Conservation (phyloP, 345 rosid genomes). For the Murraya koenigii region DNA sequence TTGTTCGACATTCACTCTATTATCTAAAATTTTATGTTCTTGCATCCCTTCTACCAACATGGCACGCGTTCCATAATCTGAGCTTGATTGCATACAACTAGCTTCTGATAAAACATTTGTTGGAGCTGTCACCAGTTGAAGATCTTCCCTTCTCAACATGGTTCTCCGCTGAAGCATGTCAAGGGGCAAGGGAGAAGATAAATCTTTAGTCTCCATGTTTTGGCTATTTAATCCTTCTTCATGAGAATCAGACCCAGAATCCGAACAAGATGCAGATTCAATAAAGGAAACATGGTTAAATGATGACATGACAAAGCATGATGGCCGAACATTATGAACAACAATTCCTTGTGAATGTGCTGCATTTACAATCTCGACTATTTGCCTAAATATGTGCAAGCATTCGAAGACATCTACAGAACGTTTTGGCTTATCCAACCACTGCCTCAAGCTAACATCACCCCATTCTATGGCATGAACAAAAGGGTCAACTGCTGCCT, state of each 20-base stretch:
- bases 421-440: constrained; percentile 85
- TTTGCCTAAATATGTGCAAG: constrained; percentile 89
- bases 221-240: constrained; percentile 67
- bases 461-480: constrained; percentile 64
- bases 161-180: constrained; percentile 37
- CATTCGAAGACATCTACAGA: constrained; percentile 75
- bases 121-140: constrained; percentile 27
- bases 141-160: constrained; percentile 39
- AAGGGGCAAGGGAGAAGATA: constrained; percentile 37
- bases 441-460: constrained; percentile 91
- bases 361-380: constrained; percentile 74
- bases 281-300: constrained; percentile 90
- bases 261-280: constrained; percentile 94
- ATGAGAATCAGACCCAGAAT: constrained; percentile 84
- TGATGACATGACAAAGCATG: constrained; percentile 92
- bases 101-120: constrained; percentile 52
- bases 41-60: constrained; percentile 34
- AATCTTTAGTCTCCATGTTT: constrained; percentile 37
- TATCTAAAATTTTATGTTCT: constrained; percentile 36
- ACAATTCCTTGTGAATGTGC: constrained; percentile 95
- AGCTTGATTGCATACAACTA: constrained; percentile 58
- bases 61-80: constrained; percentile 32
- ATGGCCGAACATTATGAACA: constrained; percentile 88
- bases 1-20: constrained; percentile 30
- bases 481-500: constrained; percentile 48